phyloP scores from a whole-genome alignment of 208 protist genomes.

The Trypanosoma platydactyli region DNA sequence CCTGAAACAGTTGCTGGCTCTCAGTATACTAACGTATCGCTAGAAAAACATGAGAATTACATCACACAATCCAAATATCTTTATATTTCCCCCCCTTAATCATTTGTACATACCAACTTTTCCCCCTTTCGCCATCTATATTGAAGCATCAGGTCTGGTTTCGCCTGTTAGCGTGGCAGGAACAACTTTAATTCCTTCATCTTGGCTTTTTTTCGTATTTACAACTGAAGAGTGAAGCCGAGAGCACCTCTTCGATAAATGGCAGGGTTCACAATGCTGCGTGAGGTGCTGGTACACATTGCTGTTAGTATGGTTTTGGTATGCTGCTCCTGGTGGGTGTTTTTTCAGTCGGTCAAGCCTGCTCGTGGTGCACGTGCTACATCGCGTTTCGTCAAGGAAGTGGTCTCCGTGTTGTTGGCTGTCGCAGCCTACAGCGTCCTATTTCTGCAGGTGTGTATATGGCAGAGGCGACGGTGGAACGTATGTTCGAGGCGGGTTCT shows the following conservation, averaged over 20 bases:
- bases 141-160: no score
- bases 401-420: slow-evolving; percentile 11
- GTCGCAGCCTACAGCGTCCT: slow-evolving; percentile 10
- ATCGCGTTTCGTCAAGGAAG: neutral
- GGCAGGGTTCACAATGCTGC: no score
- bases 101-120: no score
- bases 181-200: neutral
- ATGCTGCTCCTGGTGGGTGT: slow-evolving; percentile 13
- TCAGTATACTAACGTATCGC: no score
- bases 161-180: no score
- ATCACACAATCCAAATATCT: no score
- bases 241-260: no score
- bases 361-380: neutral
- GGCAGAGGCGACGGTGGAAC: neutral
- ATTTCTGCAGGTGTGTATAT: slow-evolving; percentile 4
- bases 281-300: neutral
- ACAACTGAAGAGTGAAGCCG: no score
- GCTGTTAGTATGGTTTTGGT: neutral
- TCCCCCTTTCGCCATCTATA: no score
- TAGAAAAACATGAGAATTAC: no score
- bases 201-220: neutral
- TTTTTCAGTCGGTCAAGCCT: slow-evolving; percentile 5
- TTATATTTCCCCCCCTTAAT: no score
- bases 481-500: neutral
- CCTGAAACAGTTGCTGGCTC: no score